phyloP scores from a whole-genome alignment of 306 rosid species.

The Trifolium subterraneum region DNA sequence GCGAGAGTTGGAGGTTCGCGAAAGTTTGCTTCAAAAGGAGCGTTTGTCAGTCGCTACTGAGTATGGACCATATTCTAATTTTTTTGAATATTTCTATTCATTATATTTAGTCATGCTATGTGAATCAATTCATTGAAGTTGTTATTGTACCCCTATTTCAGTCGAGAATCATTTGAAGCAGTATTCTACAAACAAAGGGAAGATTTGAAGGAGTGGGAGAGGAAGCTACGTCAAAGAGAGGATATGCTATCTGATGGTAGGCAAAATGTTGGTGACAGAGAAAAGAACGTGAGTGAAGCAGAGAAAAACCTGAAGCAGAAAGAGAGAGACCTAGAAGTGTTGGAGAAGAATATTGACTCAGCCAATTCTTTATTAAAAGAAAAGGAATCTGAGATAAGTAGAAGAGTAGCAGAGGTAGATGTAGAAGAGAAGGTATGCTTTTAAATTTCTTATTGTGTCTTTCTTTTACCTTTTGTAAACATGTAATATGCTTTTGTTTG shows the following conservation, averaged over 20 bases:
- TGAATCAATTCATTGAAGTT: conserved; percentile 21
- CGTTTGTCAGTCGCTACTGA: conserved; percentile 65
- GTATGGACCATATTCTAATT: conserved; percentile 50
- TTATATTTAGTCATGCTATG: conserved; percentile 20
- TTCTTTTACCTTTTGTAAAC: conserved; percentile 4
- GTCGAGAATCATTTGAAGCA: conserved; percentile 78
- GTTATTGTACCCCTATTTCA: conserved; percentile 38
- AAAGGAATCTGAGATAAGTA: conserved; percentile 65
- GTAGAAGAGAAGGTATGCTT: conserved; percentile 68
- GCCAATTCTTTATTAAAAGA: conserved; percentile 55
- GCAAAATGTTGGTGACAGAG: conserved; percentile 59
- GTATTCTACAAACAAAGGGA: conserved; percentile 70
- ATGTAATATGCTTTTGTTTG: conserved; percentile 19
- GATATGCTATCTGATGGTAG: conserved; percentile 57
- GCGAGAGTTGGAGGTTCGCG: conserved; percentile 77
- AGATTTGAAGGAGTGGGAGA: conserved; percentile 80
- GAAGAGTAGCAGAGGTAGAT: conserved; percentile 57
- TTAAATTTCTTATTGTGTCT: conserved; percentile 6
- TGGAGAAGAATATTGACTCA: conserved; percentile 53
- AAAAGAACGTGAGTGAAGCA: conserved; percentile 60
- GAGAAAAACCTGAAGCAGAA: conserved; percentile 61
- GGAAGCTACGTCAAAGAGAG: conserved; percentile 75
- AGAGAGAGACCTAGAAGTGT: conserved; percentile 64
- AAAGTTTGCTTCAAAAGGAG: conserved; percentile 73
- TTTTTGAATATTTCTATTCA: conserved; percentile 19